phyloP scores from a whole-genome alignment of 495 filamentous ascomycete species.

The Cercophora newfieldiana region DNA sequence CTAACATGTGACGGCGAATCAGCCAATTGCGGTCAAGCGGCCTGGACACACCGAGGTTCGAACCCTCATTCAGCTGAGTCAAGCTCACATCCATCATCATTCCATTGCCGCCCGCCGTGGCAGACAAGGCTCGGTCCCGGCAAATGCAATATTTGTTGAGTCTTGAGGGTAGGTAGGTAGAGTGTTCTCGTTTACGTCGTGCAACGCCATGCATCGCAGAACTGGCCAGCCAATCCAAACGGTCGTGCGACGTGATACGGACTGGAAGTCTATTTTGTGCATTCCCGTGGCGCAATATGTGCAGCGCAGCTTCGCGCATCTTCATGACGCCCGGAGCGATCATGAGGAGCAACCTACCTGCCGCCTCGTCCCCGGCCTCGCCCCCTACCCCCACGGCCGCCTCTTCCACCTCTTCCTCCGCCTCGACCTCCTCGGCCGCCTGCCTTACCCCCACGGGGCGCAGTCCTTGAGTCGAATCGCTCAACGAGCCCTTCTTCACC shows the following conservation, averaged over 20 bases:
- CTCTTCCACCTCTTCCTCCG: slow-evolving; percentile 4
- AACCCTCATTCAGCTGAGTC: background rate
- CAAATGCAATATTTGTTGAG: background rate
- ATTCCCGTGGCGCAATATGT: background rate
- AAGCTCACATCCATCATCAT: background rate
- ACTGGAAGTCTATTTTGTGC: background rate
- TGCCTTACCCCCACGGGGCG: slow-evolving; percentile 40
- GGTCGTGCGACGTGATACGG: slow-evolving; percentile 6
- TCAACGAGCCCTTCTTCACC: slow-evolving; percentile 70
- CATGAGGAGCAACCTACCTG: background rate
- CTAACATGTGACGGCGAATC: background rate
- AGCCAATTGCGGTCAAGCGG: background rate
- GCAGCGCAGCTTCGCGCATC: no score
- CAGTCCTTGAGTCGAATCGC: slow-evolving; percentile 38
- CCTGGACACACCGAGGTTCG: background rate
- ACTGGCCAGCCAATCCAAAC: background rate
- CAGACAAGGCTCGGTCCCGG: background rate
- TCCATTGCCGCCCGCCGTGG: background rate
- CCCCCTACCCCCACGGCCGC: slow-evolving; percentile 4
- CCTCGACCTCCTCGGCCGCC: slow-evolving; percentile 35
- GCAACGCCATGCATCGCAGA: background rate
- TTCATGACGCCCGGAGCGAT: no score
- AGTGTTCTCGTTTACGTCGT: slow-evolving; percentile 16
- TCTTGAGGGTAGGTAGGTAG: background rate
- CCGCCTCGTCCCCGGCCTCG: background rate